Percentiles rank a stretch among this genome's conserved stretches.
These are phyloP conservation scores for Ophiocordyceps camponoti-leonardi DNA, from an alignment of 2,329 filamentous ascomycete genomes.

Conservation along the genomic window DNA sequence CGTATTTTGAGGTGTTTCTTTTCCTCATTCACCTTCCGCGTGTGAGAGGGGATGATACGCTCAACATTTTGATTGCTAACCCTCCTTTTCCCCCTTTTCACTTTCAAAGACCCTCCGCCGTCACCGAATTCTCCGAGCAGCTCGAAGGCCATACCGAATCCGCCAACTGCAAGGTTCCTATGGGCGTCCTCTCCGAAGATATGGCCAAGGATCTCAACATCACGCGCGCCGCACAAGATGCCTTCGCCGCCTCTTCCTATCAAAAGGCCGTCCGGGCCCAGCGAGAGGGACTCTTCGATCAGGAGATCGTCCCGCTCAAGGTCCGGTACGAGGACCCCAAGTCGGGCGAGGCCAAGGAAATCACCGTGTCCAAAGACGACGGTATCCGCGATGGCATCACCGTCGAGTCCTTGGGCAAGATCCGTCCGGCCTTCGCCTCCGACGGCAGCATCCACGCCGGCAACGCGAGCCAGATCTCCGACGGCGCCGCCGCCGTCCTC, in stretches of 20 bases:
- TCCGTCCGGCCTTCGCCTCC: constrained; percentile 77
- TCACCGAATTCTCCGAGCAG: constrained; percentile 81
- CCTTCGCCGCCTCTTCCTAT: constrained; percentile 88
- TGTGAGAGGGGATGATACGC: no score
- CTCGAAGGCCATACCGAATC: constrained; percentile 68
- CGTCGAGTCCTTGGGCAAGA: constrained; percentile 75
- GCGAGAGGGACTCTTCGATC: constrained; percentile 72
- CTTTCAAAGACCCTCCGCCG: constrained; percentile 51
- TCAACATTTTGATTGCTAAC: not conserved
- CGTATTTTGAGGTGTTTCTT: not conserved
- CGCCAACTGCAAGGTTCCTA: constrained; percentile 93
- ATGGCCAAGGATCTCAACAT: constrained; percentile 82
- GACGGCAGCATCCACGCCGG: constrained; percentile 90
- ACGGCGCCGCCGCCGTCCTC: constrained; percentile 87
- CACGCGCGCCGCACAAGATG: constrained; percentile 58
- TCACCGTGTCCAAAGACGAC: constrained; percentile 74
- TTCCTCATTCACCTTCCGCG: no score
- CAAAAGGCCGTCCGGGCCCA: constrained; percentile 80
- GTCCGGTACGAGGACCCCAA: constrained; percentile 86
- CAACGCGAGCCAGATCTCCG: constrained; percentile 88
- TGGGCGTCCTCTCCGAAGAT: constrained; percentile 84
- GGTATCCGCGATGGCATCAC: constrained; percentile 78
- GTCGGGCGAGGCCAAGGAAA: constrained; percentile 66
- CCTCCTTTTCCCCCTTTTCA: not conserved
- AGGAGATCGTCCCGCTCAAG: constrained; percentile 76